These are phyloP conservation scores for Brasenia schreberi DNA, from an alignment of 164 flowering plant species.

Conservation along the genomic window DNA sequence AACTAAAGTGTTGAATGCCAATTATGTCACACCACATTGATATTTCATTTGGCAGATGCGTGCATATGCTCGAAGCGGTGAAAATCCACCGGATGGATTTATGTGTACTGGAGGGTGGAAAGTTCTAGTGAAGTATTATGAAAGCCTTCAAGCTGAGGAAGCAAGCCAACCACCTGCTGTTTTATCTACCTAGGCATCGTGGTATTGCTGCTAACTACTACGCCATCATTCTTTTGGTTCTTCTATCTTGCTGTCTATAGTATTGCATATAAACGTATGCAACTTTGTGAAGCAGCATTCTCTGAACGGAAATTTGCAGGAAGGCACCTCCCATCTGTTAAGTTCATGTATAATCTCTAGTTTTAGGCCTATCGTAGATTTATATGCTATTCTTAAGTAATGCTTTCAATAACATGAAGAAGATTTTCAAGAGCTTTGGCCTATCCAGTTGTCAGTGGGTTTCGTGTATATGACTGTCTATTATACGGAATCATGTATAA, in stretches of 20 bases:
- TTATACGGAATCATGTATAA: too few relatives aligned
- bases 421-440: background rate
- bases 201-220: background rate
- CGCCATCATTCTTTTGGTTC: background rate
- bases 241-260: background rate
- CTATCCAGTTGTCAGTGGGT: background rate
- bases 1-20: too few relatives aligned
- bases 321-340: background rate
- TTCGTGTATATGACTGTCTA: background rate
- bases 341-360: background rate
- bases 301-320: background rate
- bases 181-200: constrained; percentile 24
- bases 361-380: background rate
- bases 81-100: constrained; percentile 91
- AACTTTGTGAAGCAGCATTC: background rate
- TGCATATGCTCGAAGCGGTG: constrained; percentile 60
- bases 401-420: background rate
- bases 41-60: constrained; percentile 50
- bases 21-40: background rate
- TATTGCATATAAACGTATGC: background rate
- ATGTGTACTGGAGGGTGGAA: constrained; percentile 97
- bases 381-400: background rate
- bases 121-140: constrained; percentile 67
- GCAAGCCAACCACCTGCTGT: constrained; percentile 33
- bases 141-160: constrained; percentile 66